Conservation (phyloP, 345 rosid species). For the Eucalyptus tenuipes region DNA sequence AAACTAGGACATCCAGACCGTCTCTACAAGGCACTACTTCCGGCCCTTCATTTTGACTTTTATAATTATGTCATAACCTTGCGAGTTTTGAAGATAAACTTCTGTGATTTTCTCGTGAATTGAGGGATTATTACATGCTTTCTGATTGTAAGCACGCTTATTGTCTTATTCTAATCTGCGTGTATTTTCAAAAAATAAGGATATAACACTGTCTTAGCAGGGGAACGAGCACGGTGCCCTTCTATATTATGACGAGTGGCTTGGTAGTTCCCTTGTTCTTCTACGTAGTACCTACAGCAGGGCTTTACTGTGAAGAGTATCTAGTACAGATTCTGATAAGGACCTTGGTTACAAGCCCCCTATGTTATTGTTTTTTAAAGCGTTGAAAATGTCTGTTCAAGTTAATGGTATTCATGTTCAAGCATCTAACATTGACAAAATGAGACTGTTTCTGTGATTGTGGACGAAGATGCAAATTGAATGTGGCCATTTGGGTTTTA, state of each 20-base stretch:
- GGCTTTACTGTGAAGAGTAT: background rate
- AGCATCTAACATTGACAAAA: background rate
- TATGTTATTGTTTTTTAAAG: background rate
- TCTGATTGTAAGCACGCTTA: background rate
- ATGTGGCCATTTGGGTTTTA: background rate
- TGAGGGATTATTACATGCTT: background rate
- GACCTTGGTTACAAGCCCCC: background rate
- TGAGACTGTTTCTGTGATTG: background rate
- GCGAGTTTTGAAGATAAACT: background rate
- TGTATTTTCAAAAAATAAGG: too few relatives aligned
- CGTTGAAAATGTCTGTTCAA: background rate
- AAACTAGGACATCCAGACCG: background rate
- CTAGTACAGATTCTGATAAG: background rate
- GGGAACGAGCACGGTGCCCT: background rate
- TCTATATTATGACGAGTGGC: background rate
- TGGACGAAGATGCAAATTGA: background rate
- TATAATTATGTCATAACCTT: too few relatives aligned
- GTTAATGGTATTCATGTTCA: background rate
- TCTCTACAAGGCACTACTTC: background rate
- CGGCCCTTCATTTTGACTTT: background rate
- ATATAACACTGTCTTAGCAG: background rate
- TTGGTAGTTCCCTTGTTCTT: background rate
- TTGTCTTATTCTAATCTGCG: too few relatives aligned
- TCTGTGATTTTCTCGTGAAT: background rate
- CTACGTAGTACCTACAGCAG: background rate